Percentiles rank a stretch among this genome's conserved stretches.
Evolutionary conservation across 345 rosid species (phyloP).

Genomic region (Eucalyptus cloeziana): DNA sequence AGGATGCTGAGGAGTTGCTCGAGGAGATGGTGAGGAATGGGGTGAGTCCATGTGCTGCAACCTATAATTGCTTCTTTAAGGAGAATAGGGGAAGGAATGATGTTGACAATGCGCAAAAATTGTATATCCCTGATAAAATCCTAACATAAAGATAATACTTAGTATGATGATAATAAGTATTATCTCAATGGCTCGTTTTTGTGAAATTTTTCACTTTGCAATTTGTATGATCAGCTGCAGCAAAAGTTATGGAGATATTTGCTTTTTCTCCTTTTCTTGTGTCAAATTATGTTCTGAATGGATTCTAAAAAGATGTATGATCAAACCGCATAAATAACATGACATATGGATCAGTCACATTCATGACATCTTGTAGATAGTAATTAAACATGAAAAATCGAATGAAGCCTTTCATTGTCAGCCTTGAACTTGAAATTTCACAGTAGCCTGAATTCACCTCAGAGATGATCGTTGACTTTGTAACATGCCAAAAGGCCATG

Average conservation of each 20-base stretch:
- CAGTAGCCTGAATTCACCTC: fast-evolving
- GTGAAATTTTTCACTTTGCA: not conserved
- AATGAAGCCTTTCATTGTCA: not conserved
- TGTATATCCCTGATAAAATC: not conserved
- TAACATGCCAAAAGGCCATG: not conserved
- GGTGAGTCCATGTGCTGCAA: too few relatives aligned
- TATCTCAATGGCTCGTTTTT: not conserved
- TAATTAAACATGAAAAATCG: too few relatives aligned
- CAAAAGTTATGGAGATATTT: fast-evolving
- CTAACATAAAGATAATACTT: not conserved
- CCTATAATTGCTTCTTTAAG: too few relatives aligned
- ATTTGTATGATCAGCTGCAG: not conserved
- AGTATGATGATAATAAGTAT: not conserved
- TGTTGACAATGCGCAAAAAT: too few relatives aligned
- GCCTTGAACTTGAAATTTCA: not conserved
- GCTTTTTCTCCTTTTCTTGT: not conserved
- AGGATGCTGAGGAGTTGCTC: too few relatives aligned
- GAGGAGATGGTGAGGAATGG: too few relatives aligned
- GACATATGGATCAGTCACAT: fast-evolving
- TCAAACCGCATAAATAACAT: not conserved
- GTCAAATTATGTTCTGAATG: not conserved
- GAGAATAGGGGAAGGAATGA: too few relatives aligned
- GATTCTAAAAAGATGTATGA: too few relatives aligned
- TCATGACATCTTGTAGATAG: not conserved
- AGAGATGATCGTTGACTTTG: not conserved